Evolutionary conservation across 768 basidiomycete genomes (phyloP).

Genomic region (Infundibulicybe gibba): DNA sequence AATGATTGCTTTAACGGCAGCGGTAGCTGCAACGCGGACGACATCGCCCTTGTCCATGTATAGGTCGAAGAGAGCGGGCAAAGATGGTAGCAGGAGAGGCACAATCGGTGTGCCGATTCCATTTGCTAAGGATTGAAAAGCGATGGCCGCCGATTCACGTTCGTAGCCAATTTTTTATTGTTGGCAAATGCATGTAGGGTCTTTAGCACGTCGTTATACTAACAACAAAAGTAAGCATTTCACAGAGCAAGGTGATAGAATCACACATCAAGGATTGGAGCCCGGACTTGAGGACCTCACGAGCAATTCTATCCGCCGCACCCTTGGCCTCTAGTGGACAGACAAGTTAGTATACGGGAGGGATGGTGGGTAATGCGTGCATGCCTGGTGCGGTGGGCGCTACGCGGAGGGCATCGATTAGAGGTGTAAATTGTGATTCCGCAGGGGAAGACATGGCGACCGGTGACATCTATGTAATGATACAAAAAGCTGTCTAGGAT

Average conservation of each 20-base stretch:
- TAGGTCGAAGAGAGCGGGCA: conserved; percentile 76
- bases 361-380: conserved; percentile 9
- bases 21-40: conserved; percentile 75
- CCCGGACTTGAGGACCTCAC: conserved; percentile 63
- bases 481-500: conserved; percentile 8
- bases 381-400: conserved; percentile 64
- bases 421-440: conserved; percentile 38
- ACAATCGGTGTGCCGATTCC: conserved; percentile 68
- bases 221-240: conserved; percentile 6
- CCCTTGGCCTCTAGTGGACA: conserved; percentile 69
- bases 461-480: conserved; percentile 46
- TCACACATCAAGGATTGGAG: conserved; percentile 58
- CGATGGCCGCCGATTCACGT: conserved; percentile 83
- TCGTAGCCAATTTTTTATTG: conserved; percentile 87
- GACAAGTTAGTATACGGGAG: conserved; percentile 7
- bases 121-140: conserved; percentile 68
- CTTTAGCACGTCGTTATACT: conserved; percentile 61
- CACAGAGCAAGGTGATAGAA: background rate
- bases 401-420: conserved; percentile 47
- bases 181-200: conserved; percentile 66
- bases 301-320: conserved; percentile 77
- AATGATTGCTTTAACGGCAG: conserved; percentile 80
- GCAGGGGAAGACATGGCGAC: conserved; percentile 43
- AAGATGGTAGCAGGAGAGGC: conserved; percentile 73
- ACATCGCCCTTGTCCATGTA: conserved; percentile 95